Base-by-base conservation (phyloP, 306 rosid species). In the Cucurbita moschata region DNA sequence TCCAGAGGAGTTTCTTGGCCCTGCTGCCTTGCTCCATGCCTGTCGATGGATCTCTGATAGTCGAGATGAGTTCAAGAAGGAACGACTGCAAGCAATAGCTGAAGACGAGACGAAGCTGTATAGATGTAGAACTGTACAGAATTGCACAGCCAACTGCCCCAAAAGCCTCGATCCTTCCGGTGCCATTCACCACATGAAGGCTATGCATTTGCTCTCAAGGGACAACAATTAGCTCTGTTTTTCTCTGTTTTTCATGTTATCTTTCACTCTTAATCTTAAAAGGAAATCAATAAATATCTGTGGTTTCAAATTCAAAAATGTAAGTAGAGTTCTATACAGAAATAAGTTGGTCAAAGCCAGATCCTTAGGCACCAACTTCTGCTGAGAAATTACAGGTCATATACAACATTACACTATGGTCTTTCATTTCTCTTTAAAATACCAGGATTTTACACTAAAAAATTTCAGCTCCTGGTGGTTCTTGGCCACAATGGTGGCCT, bases 161-260 rank as follows among this genome's bases (percentile, higher is more conserved):
- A 80, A 80, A 71, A 75, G 81, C 73, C 84, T 82, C 0, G 30
- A 82, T 66, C 83, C 78, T 14, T 67, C 85, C 12, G 43, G n/a
- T 49, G 86, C 85, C 19, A 85, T 85, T 63, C 66, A 78, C 59
- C 76, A 78, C 74, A 78, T 79, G 84, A 85, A 82, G 72, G 65
- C 61, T 38, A 77, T 3, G 77, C 83, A 82, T 62, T 71, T 60
- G 21, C 35, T 73, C 49, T 43, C 55, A 5, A 62, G 8, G 4
- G 18, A n/a, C 56, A 30, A 68, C 47, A n/a, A 16, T 39, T 64
- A 64, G 52, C 69, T 16, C 6, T 62, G 8, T 13, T 59, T 59
- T 59, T 30, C 65, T 5, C 35, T 14, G 18, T 13, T 18, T 18
- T 59, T 14, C 5, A 13, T 30, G 21, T 35, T 60, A 26, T 4